A percentile compares a stretch with the other conserved stretches of the same genome.
These are phyloP conservation scores for Kuraishia floccosa DNA, from an alignment of 805 yeast genomes.

Conservation along the genomic window DNA sequence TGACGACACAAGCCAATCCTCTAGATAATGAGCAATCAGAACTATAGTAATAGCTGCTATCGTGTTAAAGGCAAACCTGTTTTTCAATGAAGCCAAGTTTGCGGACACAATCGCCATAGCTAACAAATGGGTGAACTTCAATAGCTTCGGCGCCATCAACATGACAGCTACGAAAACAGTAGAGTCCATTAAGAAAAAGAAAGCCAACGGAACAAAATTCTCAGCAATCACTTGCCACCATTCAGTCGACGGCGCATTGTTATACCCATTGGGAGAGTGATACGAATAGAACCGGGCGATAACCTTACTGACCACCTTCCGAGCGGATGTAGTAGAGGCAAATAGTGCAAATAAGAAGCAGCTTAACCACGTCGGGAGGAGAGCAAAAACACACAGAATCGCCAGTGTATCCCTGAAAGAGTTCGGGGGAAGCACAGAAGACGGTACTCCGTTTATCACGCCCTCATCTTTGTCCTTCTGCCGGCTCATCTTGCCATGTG, in stretches of 20 bases:
- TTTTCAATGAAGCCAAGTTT: constrained; percentile 16
- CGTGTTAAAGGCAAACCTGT: constrained; percentile 16
- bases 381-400: constrained; percentile 15
- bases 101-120: constrained; percentile 23
- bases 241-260: neutral
- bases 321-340: constrained; percentile 5
- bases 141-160: constrained; percentile 2
- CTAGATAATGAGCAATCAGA: constrained; percentile 3
- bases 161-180: neutral
- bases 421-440: constrained; percentile 14
- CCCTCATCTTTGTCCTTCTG: no score
- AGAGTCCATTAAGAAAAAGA: constrained; percentile 1
- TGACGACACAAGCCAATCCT: neutral
- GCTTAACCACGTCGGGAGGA: constrained; percentile 13
- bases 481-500: no score
- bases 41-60: constrained; percentile 9
- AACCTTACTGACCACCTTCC: constrained; percentile 5
- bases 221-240: no score
- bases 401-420: constrained; percentile 20
- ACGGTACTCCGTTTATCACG: no score
- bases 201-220: neutral
- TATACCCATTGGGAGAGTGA: neutral
- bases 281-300: constrained; percentile 4
- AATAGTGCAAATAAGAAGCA: constrained; percentile 4
- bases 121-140: constrained; percentile 14